Evolutionary conservation across 139 green algal species (phyloP).

Genomic region (Picochlorum sp.): DNA sequence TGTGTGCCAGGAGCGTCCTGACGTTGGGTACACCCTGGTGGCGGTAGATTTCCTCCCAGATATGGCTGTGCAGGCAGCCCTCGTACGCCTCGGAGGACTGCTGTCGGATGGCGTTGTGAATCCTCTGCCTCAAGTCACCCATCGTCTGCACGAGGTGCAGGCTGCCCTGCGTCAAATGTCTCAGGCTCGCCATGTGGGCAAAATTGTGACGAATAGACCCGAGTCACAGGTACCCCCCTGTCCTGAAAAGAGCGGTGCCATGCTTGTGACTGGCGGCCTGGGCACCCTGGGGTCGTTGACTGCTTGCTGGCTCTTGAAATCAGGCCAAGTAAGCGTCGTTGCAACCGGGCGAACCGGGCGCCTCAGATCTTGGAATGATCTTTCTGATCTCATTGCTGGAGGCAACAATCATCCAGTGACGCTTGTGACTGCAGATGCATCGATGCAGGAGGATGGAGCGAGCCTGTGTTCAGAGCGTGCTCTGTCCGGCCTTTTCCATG

Average conservation of each 20-base stretch:
- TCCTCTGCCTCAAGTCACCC: conserved; percentile 31
- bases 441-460: conserved; percentile 12
- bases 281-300: conserved; percentile 47
- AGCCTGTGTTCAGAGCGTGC: conserved; percentile 47
- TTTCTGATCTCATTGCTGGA: conserved; percentile 11
- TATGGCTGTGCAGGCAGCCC: neutral
- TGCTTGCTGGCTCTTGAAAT: conserved; percentile 30
- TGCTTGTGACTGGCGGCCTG: conserved; percentile 59
- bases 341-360: conserved; percentile 47
- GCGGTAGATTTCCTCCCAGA: no score
- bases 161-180: conserved; percentile 69
- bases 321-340: conserved; percentile 18
- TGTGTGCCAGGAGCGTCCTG: no score
- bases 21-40: no score
- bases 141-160: conserved; percentile 29
- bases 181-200: conserved; percentile 57
- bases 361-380: conserved; percentile 6
- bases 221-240: conserved; percentile 10
- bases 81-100: conserved; percentile 15
- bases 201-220: neutral
- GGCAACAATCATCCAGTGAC: conserved; percentile 4
- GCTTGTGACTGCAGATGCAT: conserved; percentile 25
- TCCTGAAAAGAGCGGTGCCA: neutral
- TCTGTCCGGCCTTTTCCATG: conserved; percentile 39
- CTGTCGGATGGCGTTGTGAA: conserved; percentile 31